Percentiles rank a stretch among this genome's conserved stretches.
Evolutionary conservation across 2,329 filamentous ascomycete species (phyloP).

Genomic region (Paecilomyces niveus): DNA sequence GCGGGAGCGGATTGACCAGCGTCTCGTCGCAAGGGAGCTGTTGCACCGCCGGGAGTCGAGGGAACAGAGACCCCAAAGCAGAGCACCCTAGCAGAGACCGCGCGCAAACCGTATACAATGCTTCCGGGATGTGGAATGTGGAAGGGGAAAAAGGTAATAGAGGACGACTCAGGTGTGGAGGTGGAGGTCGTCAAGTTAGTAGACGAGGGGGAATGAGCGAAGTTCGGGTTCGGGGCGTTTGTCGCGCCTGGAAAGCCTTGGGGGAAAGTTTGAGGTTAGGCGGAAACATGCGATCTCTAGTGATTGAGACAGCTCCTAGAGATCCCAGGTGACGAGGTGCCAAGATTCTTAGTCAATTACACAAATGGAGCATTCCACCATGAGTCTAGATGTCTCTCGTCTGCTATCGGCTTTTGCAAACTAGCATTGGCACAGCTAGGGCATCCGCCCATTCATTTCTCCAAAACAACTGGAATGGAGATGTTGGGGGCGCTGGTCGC

Average conservation of each 20-base stretch:
- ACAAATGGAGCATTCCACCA: not conserved
- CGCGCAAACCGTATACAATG: not conserved
- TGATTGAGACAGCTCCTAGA: no score
- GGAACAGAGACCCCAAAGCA: not conserved
- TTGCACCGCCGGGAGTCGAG: not conserved
- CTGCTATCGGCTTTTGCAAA: not conserved
- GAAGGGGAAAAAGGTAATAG: not conserved
- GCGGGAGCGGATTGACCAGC: constrained; percentile 4
- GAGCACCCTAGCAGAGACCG: not conserved
- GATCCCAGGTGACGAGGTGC: not conserved
- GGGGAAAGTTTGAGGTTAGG: not conserved
- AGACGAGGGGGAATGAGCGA: not conserved
- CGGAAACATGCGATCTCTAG: not conserved
- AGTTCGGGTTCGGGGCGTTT: not conserved
- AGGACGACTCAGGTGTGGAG: not conserved
- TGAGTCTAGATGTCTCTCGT: not conserved
- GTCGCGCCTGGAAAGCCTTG: not conserved
- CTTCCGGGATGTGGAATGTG: not conserved
- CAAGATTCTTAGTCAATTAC: not conserved
- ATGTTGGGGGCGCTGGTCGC: not conserved
- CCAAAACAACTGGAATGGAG: not conserved
- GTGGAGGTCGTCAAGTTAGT: not conserved
- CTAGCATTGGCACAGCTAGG: not conserved
- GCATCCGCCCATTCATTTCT: not conserved
- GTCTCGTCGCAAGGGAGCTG: not conserved